Evolutionary conservation across 2,329 filamentous ascomycete genomes (phyloP), one percentile per base, ranked within the genome.

Genomic region (Penicillium verrucosum): DNA sequence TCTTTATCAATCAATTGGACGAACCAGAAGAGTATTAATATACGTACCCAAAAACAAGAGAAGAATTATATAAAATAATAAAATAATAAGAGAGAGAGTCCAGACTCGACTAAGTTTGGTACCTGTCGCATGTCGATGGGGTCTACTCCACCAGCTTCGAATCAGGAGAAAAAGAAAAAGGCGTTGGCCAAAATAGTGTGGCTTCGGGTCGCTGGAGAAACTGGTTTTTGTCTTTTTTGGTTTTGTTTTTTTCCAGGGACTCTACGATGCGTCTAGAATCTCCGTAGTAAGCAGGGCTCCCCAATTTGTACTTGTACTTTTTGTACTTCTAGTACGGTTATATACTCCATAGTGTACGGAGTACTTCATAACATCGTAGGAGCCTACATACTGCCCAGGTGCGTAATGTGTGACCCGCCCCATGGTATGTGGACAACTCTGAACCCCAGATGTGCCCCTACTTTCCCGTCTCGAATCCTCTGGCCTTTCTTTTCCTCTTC

Each of bases 381-480:
- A 46, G 43, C 43, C 30, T 46, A 14, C 43, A 23, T 23, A 23
- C 30, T 46, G 29, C 21, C 21, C 21, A 21, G 21, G 21, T 21
- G 21, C 27, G 48, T 30, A 48, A 50, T 50, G 37, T 42, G 38
- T n/a, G 52, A 43, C 52, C 52, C 52, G 52, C 52, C 52, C 52
- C 45, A 55, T 55, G 52, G 52, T 51, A 55, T 55, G 52, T 43
- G 52, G 52, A 51, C 52, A 54, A 48, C 29, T 44, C 30, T 43
- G 51, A 54, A 54, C 52, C 52, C 52, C 52, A 55, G 52, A 55
- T 54, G 51, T 48, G 51, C 52, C 52, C 52, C 44, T 54, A 54
- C 50, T 51, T 44, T 47, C 36, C 47, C 47, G 36, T 50, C 38
- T 44, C 44, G 21, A 46, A 45, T 16, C 43, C 30, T 42, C 27